Evolutionary conservation across 345 rosid species (phyloP).

Genomic region (Eucalyptus sp.): DNA sequence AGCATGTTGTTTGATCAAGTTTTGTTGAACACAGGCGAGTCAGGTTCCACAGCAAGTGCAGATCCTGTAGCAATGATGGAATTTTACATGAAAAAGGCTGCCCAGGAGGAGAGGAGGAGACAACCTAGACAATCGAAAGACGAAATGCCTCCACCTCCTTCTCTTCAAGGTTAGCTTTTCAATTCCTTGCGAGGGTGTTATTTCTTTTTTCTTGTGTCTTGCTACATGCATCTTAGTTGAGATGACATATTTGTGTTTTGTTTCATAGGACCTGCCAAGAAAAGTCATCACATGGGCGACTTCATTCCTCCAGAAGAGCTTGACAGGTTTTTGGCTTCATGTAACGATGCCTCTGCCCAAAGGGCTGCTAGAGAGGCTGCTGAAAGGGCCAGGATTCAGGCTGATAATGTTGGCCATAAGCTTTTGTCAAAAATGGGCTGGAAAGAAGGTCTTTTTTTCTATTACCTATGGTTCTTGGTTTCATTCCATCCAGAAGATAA

Average conservation of each 20-base stretch:
- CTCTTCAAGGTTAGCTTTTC: slow-evolving; percentile 59
- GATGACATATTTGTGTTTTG: neutral
- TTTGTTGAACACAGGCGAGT: neutral
- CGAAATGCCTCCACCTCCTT: slow-evolving; percentile 97
- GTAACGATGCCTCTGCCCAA: slow-evolving; percentile 62
- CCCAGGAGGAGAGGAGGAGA: slow-evolving; percentile 85
- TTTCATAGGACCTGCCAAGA: slow-evolving; percentile 24
- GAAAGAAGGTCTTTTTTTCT: slow-evolving; percentile 71
- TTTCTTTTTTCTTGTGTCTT: neutral
- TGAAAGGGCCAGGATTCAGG: slow-evolving; percentile 79
- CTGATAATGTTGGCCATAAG: slow-evolving; percentile 93
- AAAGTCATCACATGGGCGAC: slow-evolving; percentile 99
- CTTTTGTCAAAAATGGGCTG: slow-evolving; percentile 98
- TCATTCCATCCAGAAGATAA: neutral
- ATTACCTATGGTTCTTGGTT: neutral
- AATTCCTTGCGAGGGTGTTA: neutral
- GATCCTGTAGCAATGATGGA: slow-evolving; percentile 99
- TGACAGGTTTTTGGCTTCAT: slow-evolving; percentile 77
- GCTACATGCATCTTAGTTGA: neutral
- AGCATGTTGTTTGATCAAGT: neutral
- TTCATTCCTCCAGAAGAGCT: slow-evolving; percentile 91
- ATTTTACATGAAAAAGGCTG: slow-evolving; percentile 95
- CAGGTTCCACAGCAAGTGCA: slow-evolving; percentile 6
- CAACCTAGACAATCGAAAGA: slow-evolving; percentile 92
- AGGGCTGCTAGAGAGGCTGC: slow-evolving; percentile 59